Percentiles rank a stretch among this genome's conserved stretches.
phyloP scores from a whole-genome alignment of 495 filamentous ascomycete species.

The Chaetomium cochliodes region DNA sequence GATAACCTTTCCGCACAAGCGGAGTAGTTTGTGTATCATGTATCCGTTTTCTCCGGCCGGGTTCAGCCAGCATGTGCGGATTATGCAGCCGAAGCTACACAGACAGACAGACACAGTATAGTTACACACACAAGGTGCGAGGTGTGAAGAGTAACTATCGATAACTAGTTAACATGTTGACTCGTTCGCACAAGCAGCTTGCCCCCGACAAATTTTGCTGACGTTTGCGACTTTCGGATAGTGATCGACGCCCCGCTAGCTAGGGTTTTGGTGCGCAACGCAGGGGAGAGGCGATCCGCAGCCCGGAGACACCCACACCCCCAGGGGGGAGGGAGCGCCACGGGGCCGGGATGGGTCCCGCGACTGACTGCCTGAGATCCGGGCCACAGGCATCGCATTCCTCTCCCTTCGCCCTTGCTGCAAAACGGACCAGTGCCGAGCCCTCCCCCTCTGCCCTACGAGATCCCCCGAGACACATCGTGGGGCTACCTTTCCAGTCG shows the following conservation, averaged over 20 bases:
- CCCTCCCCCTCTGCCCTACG: conserved; percentile 14
- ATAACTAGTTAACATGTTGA: no score
- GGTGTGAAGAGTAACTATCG: not conserved
- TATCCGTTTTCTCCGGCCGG: not conserved
- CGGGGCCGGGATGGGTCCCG: conserved; percentile 5
- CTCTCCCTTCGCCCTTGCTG: conserved; percentile 2
- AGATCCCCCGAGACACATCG: conserved; percentile 12
- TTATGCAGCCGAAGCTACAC: not conserved
- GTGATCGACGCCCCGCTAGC: conserved; percentile 19
- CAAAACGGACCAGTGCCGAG: conserved; percentile 11
- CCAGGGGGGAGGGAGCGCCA: not conserved
- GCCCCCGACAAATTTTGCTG: conserved; percentile 10
- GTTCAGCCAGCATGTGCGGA: conserved; percentile 3
- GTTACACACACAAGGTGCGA: not conserved
- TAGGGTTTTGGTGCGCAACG: conserved; percentile 5
- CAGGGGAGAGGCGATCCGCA: conserved; percentile 2
- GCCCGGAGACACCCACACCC: not conserved
- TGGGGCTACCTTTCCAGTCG: not conserved
- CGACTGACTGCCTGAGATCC: not conserved
- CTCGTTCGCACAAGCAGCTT: not conserved
- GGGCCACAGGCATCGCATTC: conserved; percentile 1
- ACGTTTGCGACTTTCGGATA: not conserved
- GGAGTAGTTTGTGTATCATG: not conserved
- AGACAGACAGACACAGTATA: not conserved
- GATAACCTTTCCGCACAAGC: not conserved